phyloP scores from a whole-genome alignment of 2,329 filamentous ascomycete genomes.

The Paecilomyces sp. region DNA sequence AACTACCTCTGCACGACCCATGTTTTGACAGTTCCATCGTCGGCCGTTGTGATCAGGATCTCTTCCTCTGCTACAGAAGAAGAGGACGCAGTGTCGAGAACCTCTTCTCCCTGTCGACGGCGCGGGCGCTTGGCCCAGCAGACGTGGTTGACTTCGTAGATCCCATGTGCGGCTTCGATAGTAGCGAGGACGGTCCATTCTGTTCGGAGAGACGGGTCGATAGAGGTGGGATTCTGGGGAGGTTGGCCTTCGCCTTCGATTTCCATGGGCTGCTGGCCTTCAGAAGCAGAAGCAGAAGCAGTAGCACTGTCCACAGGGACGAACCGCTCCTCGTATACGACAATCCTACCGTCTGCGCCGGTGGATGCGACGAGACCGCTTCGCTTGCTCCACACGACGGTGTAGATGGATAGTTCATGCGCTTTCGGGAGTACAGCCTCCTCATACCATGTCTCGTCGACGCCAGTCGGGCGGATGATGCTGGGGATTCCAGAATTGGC shows the following conservation, averaged over 20 bases:
- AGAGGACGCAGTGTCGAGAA: neutral
- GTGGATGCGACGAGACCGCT: slow-evolving; percentile 78
- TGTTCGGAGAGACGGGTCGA: slow-evolving; percentile 23
- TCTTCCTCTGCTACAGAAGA: slow-evolving; percentile 56
- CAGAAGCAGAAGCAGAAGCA: slow-evolving; percentile 15
- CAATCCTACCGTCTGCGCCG: slow-evolving; percentile 77
- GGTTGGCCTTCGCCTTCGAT: slow-evolving; percentile 11
- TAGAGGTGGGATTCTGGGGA: slow-evolving; percentile 15
- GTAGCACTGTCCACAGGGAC: slow-evolving; percentile 12
- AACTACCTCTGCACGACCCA: slow-evolving; percentile 54
- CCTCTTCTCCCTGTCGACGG: slow-evolving; percentile 45
- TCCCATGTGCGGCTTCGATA: slow-evolving; percentile 72
- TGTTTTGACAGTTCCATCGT: slow-evolving; percentile 79
- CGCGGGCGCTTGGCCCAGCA: slow-evolving; percentile 79
- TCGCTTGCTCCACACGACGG: slow-evolving; percentile 71
- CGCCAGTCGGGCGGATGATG: slow-evolving; percentile 66
- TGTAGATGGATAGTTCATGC: slow-evolving; percentile 78
- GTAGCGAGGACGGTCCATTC: slow-evolving; percentile 67
- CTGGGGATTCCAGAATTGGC: slow-evolving; percentile 60
- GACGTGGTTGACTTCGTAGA: slow-evolving; percentile 91
- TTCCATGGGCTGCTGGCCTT: slow-evolving; percentile 17
- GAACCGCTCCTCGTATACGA: slow-evolving; percentile 65
- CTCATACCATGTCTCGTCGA: slow-evolving; percentile 78
- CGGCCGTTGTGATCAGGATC: slow-evolving; percentile 82
- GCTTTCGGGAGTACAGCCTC: slow-evolving; percentile 65